Conservation (phyloP, 768 basidiomycete species). For the Termitomyces sp. region DNA sequence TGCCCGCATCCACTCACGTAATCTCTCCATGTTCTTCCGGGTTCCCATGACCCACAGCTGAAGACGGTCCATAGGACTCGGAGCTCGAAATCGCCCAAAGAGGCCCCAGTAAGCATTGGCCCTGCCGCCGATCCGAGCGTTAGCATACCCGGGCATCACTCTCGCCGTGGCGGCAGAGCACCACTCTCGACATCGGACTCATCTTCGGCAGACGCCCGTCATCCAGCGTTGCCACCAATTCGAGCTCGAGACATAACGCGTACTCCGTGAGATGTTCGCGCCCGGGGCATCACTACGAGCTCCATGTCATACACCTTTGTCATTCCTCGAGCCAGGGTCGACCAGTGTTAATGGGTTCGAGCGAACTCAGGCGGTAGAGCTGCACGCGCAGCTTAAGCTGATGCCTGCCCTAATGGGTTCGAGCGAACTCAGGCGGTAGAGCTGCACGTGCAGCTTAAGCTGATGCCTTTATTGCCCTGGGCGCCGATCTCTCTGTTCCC, state of each 20-base stretch:
- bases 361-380: too few species aligned
- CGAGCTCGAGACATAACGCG: slow-evolving; percentile 13
- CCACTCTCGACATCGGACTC: slow-evolving; percentile 51
- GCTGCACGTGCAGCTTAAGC: slow-evolving; percentile 56
- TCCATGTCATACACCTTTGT: slow-evolving; percentile 94
- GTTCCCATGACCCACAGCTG: slow-evolving; percentile 81
- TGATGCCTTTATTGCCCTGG: slow-evolving; percentile 66
- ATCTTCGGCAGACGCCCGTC: slow-evolving; percentile 61
- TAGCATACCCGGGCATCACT: slow-evolving; percentile 37
- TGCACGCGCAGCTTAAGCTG: too few species aligned
- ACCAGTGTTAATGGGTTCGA: slow-evolving; percentile 3
- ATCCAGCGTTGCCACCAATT: slow-evolving; percentile 23
- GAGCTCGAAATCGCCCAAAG: slow-evolving; percentile 46
- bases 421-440: too few species aligned
- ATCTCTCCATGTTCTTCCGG: slow-evolving; percentile 87
- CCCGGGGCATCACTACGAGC: slow-evolving; percentile 88
- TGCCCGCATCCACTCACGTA: slow-evolving; percentile 81
- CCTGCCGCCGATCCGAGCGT: slow-evolving; percentile 41
- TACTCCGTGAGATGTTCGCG: slow-evolving; percentile 33
- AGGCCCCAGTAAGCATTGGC: slow-evolving; percentile 44
- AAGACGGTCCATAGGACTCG: slow-evolving; percentile 64
- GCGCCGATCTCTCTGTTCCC: slow-evolving; percentile 45
- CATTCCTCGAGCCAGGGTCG: slow-evolving; percentile 81
- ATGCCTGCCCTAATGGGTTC: too few species aligned
- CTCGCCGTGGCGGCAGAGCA: slow-evolving; percentile 14